phyloP scores from a whole-genome alignment of 768 basidiomycete genomes.

The Boletus fagicola region DNA sequence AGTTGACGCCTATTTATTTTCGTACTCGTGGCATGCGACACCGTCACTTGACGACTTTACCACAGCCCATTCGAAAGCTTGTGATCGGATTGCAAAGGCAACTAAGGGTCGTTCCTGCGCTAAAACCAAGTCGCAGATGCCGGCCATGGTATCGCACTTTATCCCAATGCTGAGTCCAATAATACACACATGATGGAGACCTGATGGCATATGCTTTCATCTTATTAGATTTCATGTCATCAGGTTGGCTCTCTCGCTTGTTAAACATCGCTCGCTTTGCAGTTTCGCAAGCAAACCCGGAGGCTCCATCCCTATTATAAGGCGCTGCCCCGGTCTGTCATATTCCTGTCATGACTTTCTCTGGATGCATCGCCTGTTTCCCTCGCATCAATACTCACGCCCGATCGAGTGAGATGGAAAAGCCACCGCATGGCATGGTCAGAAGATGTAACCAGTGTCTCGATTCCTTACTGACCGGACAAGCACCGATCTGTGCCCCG shows the following conservation, averaged over 20 bases:
- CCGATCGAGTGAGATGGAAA: background rate
- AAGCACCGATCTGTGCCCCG: background rate
- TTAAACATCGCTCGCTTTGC: too few species aligned
- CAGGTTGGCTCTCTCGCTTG: too few species aligned
- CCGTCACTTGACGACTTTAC: background rate
- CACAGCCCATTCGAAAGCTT: background rate
- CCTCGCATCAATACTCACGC: background rate
- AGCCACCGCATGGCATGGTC: background rate
- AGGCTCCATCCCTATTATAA: background rate
- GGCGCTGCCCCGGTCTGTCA: background rate
- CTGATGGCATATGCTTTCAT: background rate
- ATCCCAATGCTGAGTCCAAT: background rate
- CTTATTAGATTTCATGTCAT: background rate
- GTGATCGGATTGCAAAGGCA: background rate
- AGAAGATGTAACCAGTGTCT: background rate
- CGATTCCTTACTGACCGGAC: background rate
- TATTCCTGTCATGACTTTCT: background rate
- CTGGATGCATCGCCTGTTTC: background rate
- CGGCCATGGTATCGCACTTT: background rate
- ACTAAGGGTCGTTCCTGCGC: background rate
- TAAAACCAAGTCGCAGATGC: background rate
- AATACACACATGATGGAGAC: background rate
- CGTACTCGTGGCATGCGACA: background rate
- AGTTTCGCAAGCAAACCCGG: background rate
- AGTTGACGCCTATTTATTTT: background rate